Base-by-base conservation (phyloP, 75 land plant species). In the Selaginella moellendorffii region DNA sequence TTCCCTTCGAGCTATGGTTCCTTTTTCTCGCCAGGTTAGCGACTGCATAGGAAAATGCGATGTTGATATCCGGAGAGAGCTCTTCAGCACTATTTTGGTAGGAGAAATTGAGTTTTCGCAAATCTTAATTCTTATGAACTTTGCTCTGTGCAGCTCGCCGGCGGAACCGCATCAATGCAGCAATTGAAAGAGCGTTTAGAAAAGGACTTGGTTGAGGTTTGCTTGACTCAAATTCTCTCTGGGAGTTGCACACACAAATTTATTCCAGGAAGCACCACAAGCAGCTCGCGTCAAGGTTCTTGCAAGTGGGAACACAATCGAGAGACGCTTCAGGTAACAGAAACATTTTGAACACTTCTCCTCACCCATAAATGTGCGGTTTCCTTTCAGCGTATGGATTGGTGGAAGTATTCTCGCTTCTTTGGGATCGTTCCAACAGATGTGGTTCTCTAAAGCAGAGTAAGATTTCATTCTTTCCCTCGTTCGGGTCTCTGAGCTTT, bases 401-500 rank as follows among this genome's bases (percentile, higher is more conserved):
- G 97, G 97, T 31, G 97, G 97, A 18, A 90, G 97, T 66, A 90
- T 90, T 72, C 60, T 90, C 54, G 92, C 97, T 24, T 90, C 97
- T 30, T 79, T 90, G 64, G 97, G 97, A 27, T 90, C 97, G 18
- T 87, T 90, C 68, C 97, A 90, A 74, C 97, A 90, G 68, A 87
- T 90, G 97, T 90, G 97, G 97, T 87, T 90, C 75, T 90, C 97
- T 63, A 90, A 90, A 58, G 72, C 92, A 1, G 97, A 90, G 97
- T 90, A 77, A 80, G 92, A 56, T 36, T 36, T 5, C 46, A 36
- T 36, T 5, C 46, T 36, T 36, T 36, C 46, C 5, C 46, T 5
- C 14, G 14, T 36, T 36, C 5, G 46, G 5, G 14, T 36, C 5
- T 36, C 46, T 5, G 5, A 36, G 5, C 14, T 36, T 5, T 36